These are phyloP conservation scores for Aegle marmelos DNA, from an alignment of 345 rosid species.

Conservation along the genomic window DNA sequence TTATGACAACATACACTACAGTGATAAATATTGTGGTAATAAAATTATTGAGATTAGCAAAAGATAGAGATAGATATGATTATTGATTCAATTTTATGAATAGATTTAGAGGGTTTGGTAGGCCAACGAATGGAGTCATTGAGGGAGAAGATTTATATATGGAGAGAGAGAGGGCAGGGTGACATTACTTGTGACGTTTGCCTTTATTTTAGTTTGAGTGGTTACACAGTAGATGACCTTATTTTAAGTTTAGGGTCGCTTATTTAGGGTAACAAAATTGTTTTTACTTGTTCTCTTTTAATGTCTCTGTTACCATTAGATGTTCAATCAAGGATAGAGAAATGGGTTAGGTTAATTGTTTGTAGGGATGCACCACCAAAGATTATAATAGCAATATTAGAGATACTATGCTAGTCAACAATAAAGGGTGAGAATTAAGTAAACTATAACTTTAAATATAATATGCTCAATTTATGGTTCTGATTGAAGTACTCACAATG, in stretches of 20 bases:
- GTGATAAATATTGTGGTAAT: neutral
- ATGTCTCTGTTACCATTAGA: neutral
- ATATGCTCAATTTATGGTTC: too few relatives aligned
- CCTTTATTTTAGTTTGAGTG: conserved; percentile 11
- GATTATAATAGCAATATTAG: neutral
- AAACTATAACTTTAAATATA: too few relatives aligned
- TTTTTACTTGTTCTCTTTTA: neutral
- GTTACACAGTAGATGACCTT: conserved; percentile 10
- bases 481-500: too few relatives aligned
- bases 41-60: conserved; percentile 10
- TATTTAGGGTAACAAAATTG: neutral
- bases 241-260: neutral
- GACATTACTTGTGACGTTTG: conserved; percentile 5
- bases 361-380: neutral
- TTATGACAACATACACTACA: neutral
- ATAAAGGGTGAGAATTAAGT: neutral
- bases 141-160: neutral
- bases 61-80: conserved; percentile 18
- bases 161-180: neutral
- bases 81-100: conserved; percentile 14
- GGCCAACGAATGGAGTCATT: conserved; percentile 28
- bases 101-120: conserved; percentile 14
- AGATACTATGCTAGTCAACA: neutral
- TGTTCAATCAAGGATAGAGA: neutral
- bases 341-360: neutral